Conservation (phyloP, 768 basidiomycete species). For the Russula sp. region DNA sequence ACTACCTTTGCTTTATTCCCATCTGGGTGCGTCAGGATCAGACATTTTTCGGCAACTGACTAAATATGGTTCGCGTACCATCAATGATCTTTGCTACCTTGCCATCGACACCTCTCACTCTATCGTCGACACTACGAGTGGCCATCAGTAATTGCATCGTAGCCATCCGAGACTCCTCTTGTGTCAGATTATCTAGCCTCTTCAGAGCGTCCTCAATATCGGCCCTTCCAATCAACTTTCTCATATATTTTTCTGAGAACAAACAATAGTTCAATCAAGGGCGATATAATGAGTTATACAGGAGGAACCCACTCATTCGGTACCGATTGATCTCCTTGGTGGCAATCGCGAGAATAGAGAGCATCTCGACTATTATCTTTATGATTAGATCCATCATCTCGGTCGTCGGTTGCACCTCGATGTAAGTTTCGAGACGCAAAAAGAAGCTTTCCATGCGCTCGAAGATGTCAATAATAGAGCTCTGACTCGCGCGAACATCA, state of each 20-base stretch:
- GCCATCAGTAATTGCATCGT: neutral
- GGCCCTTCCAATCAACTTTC: neutral
- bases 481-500: neutral
- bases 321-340: neutral
- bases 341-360: neutral
- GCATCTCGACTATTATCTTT: neutral
- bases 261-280: no score
- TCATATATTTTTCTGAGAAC: neutral
- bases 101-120: no score
- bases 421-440: no score
- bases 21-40: neutral
- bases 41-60: neutral
- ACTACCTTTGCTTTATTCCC: neutral
- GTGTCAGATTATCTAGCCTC: neutral
- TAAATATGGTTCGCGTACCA: neutral
- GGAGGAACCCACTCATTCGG: neutral
- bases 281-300: no score
- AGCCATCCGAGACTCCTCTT: constrained; percentile 2
- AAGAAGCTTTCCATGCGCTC: neutral
- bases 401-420: neutral
- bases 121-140: neutral
- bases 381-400: neutral
- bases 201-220: neutral
- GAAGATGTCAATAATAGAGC: neutral
- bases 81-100: neutral